Percentiles rank a stretch among this genome's conserved stretches.
These are phyloP conservation scores for Nakazawaea holstii DNA, from an alignment of 805 yeast genomes.

Conservation along the genomic window DNA sequence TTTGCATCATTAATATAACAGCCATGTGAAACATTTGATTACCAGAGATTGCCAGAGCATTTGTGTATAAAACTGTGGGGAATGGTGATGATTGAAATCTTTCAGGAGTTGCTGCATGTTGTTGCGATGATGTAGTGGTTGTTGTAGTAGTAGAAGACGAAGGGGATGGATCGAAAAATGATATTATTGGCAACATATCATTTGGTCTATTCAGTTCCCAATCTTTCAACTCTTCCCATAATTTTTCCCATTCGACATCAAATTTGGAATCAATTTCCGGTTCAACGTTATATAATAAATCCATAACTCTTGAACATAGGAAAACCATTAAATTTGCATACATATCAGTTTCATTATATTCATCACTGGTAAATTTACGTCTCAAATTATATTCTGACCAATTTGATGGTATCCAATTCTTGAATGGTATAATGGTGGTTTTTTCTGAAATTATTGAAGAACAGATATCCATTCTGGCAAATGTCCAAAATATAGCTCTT, in stretches of 20 bases:
- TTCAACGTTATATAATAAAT: constrained; percentile 19
- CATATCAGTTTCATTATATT: constrained; percentile 11
- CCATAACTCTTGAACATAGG: constrained; percentile 29
- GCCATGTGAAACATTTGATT: constrained; percentile 35
- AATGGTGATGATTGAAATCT: constrained; percentile 23
- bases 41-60: constrained; percentile 31
- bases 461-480: constrained; percentile 35
- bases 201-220: constrained; percentile 34
- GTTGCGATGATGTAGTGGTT: constrained; percentile 18
- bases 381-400: constrained; percentile 9
- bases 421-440: constrained; percentile 26
- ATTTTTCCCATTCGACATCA: constrained; percentile 30
- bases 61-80: constrained; percentile 30
- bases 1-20: constrained; percentile 30
- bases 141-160: background rate
- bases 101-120: constrained; percentile 8
- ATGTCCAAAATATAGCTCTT: constrained; percentile 38
- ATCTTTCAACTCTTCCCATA: constrained; percentile 33
- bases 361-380: constrained; percentile 3
- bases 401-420: constrained; percentile 25
- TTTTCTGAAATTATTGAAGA: constrained; percentile 32
- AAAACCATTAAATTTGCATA: constrained; percentile 33
- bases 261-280: constrained; percentile 22
- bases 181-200: constrained; percentile 26
- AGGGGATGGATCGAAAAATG: background rate